Percentiles rank a stretch among this genome's conserved stretches.
phyloP scores from a whole-genome alignment of 1,284 basidiomycete species.

The Apiotrichum gamsii region DNA sequence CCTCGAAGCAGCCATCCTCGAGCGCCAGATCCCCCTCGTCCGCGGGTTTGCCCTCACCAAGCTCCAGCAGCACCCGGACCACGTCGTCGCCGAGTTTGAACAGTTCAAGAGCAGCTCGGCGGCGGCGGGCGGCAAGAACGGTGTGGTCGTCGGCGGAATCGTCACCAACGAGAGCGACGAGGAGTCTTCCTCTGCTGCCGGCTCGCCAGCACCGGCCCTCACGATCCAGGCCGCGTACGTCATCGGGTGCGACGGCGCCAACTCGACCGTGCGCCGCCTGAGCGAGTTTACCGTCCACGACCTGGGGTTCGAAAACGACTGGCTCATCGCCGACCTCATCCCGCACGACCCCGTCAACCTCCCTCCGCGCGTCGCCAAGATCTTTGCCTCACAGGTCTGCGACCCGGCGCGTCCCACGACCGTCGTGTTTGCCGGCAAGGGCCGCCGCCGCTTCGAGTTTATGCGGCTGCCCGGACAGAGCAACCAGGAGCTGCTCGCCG shows the following conservation, averaged over 20 bases:
- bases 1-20: constrained; percentile 4
- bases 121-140: neutral
- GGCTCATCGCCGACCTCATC: constrained; percentile 21
- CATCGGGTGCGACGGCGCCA: constrained; percentile 22
- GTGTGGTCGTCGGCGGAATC: constrained; percentile 2
- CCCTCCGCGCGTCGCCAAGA: too few species aligned
- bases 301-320: constrained; percentile 21
- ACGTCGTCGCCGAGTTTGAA: constrained; percentile 2
- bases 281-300: constrained; percentile 8
- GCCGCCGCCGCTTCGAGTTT: constrained; percentile 19
- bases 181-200: too few species aligned
- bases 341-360: too few species aligned
- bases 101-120: neutral
- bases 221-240: constrained; percentile 12
- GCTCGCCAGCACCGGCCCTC: too few species aligned
- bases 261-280: constrained; percentile 18
- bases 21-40: constrained; percentile 1
- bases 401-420: constrained; percentile 22
- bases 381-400: constrained; percentile 22
- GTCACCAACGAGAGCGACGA: neutral
- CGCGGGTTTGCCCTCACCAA: constrained; percentile 5
- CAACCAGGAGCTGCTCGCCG: constrained; percentile 6
- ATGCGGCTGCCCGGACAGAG: constrained; percentile 18
- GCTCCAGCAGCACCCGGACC: neutral
- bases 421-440: constrained; percentile 12